Evolutionary conservation across 1,284 basidiomycete species (phyloP), one percentile per base, ranked within the genome.

Genomic region (Ceratobasidium sp.): DNA sequence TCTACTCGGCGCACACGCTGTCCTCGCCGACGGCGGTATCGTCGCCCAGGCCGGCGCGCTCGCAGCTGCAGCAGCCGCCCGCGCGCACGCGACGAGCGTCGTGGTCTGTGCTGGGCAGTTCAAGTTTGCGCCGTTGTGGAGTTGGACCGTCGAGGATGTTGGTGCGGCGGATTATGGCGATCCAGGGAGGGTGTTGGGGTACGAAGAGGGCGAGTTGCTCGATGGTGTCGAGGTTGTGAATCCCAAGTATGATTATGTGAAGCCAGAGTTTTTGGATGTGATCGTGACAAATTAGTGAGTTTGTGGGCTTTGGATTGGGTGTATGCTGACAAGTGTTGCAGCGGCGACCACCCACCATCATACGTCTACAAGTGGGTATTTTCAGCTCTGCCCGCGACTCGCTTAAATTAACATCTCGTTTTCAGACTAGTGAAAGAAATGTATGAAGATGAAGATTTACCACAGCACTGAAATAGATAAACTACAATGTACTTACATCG

Each of bases 231-330:
- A 98, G 77, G 92, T 97, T 11, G 85, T 94, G 43, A 95, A 95
- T 80, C 95, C 96, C 22, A 93, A 93, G 80, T 98, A 94, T 81
- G 97, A 99, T 82, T 97, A 98, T 82, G 92, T 99, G 54, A 87
- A 90, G 58, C 96, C 96, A 13, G 94, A 98, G 80, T 83, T 98
- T 76, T 89, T 99, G 71, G 93, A 96, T 81, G 92, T 96, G 22
- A 97, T 95, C 81, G 95, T 98, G 79, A 98, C 96, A 11, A 99
- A 99, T 79, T 93, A 96, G 95, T 96, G 81, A 85, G 94, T 89
- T 1, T 6, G 19, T 74, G 69, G 72, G 56, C 29, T 24, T 31
- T 64, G 58, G 34, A 5, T n/a, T 58, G 66, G 53, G 24, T 69
- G 53, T 69, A 69, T 69, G 66, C 66, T 71, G 39, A 75, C 46